These are phyloP conservation scores for Cyclotella cryptica DNA, from an alignment of 108 stramenopile genomes.

Conservation along the genomic window DNA sequence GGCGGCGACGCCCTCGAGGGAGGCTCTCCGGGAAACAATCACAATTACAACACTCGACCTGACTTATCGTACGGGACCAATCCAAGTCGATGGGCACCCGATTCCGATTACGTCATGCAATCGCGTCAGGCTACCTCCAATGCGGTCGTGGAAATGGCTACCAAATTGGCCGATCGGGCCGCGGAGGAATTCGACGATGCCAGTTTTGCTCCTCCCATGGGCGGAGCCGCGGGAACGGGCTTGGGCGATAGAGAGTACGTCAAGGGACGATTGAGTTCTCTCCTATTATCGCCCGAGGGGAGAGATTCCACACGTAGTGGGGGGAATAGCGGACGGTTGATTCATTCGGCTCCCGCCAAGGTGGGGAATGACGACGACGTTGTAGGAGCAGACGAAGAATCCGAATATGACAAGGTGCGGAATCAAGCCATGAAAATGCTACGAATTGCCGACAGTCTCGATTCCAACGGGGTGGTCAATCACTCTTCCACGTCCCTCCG, in stretches of 20 bases:
- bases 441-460: constrained; percentile 41
- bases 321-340: neutral
- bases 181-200: constrained; percentile 5
- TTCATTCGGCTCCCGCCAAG: neutral
- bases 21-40: neutral
- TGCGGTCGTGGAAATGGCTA: constrained; percentile 50
- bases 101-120: constrained; percentile 35
- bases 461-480: neutral
- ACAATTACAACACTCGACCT: too few species aligned
- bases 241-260: constrained; percentile 35
- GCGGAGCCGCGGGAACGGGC: neutral
- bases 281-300: constrained; percentile 1
- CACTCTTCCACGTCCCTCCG: too few species aligned
- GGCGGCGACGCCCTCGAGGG: neutral
- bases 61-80: neutral
- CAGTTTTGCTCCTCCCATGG: constrained; percentile 19
- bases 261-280: constrained; percentile 26
- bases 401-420: constrained; percentile 40
- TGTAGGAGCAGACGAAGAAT: neutral
- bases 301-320: constrained; percentile 6
- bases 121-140: constrained; percentile 46
- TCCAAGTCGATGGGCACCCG: constrained; percentile 42
- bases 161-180: constrained; percentile 30
- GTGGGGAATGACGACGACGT: neutral
- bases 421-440: constrained; percentile 53